Conservation (phyloP, 2,329 filamentous ascomycete genomes). For the Ophiocordyceps sinensis region DNA sequence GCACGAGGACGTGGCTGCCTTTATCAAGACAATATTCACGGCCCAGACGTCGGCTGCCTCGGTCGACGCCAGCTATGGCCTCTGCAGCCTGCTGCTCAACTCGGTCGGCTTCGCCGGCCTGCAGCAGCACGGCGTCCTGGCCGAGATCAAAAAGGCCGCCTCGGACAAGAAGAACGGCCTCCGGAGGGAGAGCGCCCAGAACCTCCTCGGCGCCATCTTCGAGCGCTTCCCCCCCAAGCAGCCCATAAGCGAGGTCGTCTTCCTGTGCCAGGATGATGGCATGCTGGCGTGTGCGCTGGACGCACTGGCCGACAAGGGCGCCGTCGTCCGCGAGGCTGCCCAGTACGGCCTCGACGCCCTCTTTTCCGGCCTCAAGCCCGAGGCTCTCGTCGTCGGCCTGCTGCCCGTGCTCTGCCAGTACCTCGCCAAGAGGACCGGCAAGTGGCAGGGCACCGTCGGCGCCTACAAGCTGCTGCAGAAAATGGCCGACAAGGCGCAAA, state of each 20-base stretch:
- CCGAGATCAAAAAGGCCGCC: constrained; percentile 57
- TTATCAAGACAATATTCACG: constrained; percentile 54
- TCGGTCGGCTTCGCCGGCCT: constrained; percentile 39
- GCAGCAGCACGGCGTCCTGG: constrained; percentile 35
- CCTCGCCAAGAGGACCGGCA: constrained; percentile 69
- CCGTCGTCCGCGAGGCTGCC: constrained; percentile 77
- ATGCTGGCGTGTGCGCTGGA: constrained; percentile 65
- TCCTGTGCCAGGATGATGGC: constrained; percentile 68
- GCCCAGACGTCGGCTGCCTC: constrained; percentile 55
- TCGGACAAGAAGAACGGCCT: constrained; percentile 85
- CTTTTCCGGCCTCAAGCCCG: constrained; percentile 63
- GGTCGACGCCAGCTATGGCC: constrained; percentile 46
- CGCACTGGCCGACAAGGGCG: constrained; percentile 75
- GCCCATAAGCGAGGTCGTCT: constrained; percentile 63
- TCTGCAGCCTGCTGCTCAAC: constrained; percentile 44
- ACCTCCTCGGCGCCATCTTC: constrained; percentile 83
- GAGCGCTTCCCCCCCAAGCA: constrained; percentile 74
- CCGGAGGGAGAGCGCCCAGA: constrained; percentile 81
- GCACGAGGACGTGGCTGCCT: constrained; percentile 47
- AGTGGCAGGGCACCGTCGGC: constrained; percentile 93
- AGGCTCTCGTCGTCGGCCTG: constrained; percentile 71
- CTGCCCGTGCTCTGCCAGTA: constrained; percentile 65
- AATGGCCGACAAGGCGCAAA: constrained; percentile 90
- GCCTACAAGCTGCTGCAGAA: constrained; percentile 74
- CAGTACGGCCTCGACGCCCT: constrained; percentile 89